Conservation (phyloP, 257 asterid species). For the Handroanthus guayacan region DNA sequence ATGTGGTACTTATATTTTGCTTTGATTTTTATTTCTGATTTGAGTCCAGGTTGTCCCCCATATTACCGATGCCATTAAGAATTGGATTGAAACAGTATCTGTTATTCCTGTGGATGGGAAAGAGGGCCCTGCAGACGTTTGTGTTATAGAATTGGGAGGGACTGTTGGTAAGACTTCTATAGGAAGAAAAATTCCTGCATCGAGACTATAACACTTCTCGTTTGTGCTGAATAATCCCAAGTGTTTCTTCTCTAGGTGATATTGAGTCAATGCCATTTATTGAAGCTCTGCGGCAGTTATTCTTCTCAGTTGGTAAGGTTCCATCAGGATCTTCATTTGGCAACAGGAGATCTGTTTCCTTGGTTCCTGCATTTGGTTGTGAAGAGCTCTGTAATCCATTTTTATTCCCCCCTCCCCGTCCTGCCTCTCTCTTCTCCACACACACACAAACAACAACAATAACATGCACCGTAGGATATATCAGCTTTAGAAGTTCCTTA, state of each 20-base stretch:
- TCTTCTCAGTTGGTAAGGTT: slow-evolving; percentile 86
- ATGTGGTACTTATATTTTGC: slow-evolving; percentile 3
- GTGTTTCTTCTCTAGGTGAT: slow-evolving; percentile 66
- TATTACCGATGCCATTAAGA: slow-evolving; percentile 89
- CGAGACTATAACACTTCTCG: not conserved
- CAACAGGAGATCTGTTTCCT: slow-evolving; percentile 13
- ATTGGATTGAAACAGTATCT: slow-evolving; percentile 92
- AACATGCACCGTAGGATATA: too few relatives aligned
- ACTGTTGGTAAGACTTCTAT: slow-evolving; percentile 77
- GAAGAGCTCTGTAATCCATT: too few relatives aligned
- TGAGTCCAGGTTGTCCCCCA: slow-evolving; percentile 87
- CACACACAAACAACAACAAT: too few relatives aligned
- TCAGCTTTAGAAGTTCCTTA: too few relatives aligned
- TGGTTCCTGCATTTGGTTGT: slow-evolving; percentile 8
- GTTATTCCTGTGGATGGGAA: slow-evolving; percentile 86
- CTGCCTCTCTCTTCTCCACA: too few relatives aligned
- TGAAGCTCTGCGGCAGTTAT: slow-evolving; percentile 92
- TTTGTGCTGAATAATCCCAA: slow-evolving; percentile 23
- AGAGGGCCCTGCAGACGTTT: slow-evolving; percentile 96
- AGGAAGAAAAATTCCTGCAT: not conserved
- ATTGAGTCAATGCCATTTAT: slow-evolving; percentile 98
- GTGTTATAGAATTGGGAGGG: slow-evolving; percentile 99
- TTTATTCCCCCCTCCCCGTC: too few relatives aligned
- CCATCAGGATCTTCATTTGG: slow-evolving; percentile 5
- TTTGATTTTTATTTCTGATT: slow-evolving; percentile 29